phyloP scores from a whole-genome alignment of 306 rosid genomes.

The Castanea mollissima region DNA sequence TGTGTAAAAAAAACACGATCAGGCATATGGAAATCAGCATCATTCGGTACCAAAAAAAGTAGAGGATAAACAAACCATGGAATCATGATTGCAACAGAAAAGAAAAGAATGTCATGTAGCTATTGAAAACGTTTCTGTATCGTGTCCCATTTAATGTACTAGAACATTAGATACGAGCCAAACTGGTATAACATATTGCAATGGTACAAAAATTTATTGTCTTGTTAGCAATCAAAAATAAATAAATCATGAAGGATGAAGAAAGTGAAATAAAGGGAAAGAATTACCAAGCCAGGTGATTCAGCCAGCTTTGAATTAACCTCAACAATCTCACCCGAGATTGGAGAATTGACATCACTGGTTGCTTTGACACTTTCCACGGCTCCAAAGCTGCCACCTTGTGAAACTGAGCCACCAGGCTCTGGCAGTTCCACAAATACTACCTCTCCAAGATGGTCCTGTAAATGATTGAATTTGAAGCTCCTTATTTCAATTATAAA shows the following conservation, averaged over 20 bases:
- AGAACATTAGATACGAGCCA: too few species aligned
- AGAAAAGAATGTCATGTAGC: neutral
- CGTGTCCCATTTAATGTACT: too few species aligned
- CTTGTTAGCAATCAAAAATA: too few species aligned
- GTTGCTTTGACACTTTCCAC: constrained; percentile 99
- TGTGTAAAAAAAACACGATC: neutral
- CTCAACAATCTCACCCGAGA: constrained; percentile 87
- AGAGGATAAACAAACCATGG: neutral
- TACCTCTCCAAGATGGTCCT: constrained; percentile 97
- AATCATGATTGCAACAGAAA: too few species aligned
- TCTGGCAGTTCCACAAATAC: constrained; percentile 97
- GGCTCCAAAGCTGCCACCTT: constrained; percentile 71
- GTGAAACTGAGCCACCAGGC: constrained; percentile 44
- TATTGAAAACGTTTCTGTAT: too few species aligned
- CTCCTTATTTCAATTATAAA: neutral
- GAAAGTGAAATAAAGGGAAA: neutral
- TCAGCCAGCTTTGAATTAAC: constrained; percentile 64
- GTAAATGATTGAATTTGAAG: neutral
- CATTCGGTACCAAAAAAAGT: neutral
- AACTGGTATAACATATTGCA: too few species aligned
- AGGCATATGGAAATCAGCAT: neutral
- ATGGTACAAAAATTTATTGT: too few species aligned
- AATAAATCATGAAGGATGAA: too few species aligned
- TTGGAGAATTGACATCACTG: constrained; percentile 91
- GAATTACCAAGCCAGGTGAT: constrained; percentile 75